Evolutionary conservation across 257 asterid genomes (phyloP), one percentile per base, ranked within the genome.

Genomic region (Voacanga thouarsii): DNA sequence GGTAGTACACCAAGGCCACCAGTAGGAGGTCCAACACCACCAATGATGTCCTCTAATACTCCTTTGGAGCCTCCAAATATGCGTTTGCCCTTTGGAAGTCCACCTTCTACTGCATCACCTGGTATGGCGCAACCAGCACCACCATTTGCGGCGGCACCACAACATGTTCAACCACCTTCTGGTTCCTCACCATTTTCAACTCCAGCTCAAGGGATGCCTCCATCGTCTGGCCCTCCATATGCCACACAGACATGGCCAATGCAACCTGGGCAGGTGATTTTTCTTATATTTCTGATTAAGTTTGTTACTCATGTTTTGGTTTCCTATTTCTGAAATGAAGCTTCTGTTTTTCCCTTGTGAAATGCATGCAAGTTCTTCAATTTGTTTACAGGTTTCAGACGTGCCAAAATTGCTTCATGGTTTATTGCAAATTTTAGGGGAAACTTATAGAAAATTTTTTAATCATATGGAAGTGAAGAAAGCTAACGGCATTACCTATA

Each of bases 241-340:
- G 94, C 91, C 64, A 80, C 91, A 84, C 98, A 88, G 86, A 77
- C 94, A 24, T 90, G 97, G 97, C 92, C 94, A 57, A 82, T 88
- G 64, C 97, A 87, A 78, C 87, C 90, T 57, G 92, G 86, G 49
- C 98, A 92, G 98, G 99, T 95, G 69, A 80, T 61, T 43, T 68
- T 86, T n/a, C 16, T 74, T n/a, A 26, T n/a, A 18, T 78, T 45
- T 70, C 14, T 79, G 11, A 56, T 45, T 24, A 47, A 19, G 51
- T 63, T 50, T 8, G 21, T 21, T 74, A 21, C 43, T 41, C n/a
- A 79, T 59, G 64, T 16, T 56, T 64, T 21, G 1, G 37, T 56
- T 56, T 21, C 50, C 61, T 51, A 6, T 56, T 53, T 65, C 61
- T 5, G 56, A 30, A 24, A 77, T 77, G 37, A 49, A 56, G 21